Evolutionary conservation across 2,329 filamentous ascomycete genomes (phyloP).

Genomic region (Ceratocystis destructans): DNA sequence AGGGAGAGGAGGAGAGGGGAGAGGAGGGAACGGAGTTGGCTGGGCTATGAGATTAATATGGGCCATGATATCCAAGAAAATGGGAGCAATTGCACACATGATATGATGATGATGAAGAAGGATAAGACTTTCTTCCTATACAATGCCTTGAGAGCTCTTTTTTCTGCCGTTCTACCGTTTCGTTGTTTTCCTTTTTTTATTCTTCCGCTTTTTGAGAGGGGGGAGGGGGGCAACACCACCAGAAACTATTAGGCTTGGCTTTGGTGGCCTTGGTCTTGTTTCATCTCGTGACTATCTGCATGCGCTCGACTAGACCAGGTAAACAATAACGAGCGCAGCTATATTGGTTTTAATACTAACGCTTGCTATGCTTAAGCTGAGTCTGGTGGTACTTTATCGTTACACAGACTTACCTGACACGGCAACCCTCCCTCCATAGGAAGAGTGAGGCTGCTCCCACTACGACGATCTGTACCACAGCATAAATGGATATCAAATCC

Average conservation of each 20-base stretch:
- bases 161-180: neutral
- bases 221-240: neutral
- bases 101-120: neutral
- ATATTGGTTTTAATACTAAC: too few relatives aligned
- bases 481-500: slow-evolving; percentile 36
- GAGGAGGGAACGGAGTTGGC: too few relatives aligned
- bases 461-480: slow-evolving; percentile 28
- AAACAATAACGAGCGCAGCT: too few relatives aligned
- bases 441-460: slow-evolving; percentile 45
- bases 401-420: slow-evolving; percentile 26
- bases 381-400: neutral
- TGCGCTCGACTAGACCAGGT: too few relatives aligned
- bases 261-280: too few relatives aligned
- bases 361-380: neutral
- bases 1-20: too few relatives aligned
- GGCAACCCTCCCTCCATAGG: slow-evolving; percentile 51
- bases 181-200: too few relatives aligned
- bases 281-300: too few relatives aligned
- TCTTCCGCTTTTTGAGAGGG: neutral
- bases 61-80: slow-evolving; percentile 8
- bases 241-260: neutral
- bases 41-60: slow-evolving; percentile 1
- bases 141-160: neutral
- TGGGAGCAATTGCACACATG: slow-evolving; percentile 2
- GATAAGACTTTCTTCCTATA: neutral